Conservation (phyloP, 371 early-diverging fungal genomes). For the Capillidium rhysosporum region DNA sequence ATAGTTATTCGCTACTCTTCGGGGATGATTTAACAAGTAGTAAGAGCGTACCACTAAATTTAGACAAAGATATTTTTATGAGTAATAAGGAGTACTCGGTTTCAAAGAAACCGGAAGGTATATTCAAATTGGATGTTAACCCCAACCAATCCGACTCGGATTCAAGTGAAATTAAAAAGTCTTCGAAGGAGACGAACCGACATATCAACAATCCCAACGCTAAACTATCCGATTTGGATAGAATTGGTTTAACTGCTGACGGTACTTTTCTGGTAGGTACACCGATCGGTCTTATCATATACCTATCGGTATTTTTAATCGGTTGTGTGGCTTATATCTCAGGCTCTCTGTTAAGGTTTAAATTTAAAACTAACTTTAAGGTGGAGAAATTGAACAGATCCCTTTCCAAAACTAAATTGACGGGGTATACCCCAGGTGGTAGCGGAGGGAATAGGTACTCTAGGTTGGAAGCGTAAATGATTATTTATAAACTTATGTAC, state of each 20-base stretch:
- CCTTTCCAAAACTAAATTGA: too few relatives aligned
- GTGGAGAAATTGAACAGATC: neutral
- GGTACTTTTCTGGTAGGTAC: neutral
- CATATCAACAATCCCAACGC: too few relatives aligned
- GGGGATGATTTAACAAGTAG: neutral
- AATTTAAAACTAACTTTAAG: neutral
- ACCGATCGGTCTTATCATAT: neutral
- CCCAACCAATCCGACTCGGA: neutral
- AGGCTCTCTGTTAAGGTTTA: neutral
- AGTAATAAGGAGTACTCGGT: neutral
- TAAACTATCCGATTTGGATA: neutral
- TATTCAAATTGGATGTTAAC: neutral
- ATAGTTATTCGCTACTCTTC: neutral
- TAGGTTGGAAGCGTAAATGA: too few relatives aligned
- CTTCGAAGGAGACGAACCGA: neutral
- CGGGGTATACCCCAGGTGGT: too few relatives aligned
- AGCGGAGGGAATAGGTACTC: too few relatives aligned
- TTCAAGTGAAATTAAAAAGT: neutral
- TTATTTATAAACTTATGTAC: too few relatives aligned
- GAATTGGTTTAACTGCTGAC: neutral
- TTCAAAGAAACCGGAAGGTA: neutral
- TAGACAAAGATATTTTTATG: neutral
- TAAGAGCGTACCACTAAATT: neutral
- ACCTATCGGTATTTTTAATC: neutral
- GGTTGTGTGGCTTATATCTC: neutral